phyloP scores from a whole-genome alignment of 2,329 filamentous ascomycete genomes.

The Sclerotinia trifoliorum region DNA sequence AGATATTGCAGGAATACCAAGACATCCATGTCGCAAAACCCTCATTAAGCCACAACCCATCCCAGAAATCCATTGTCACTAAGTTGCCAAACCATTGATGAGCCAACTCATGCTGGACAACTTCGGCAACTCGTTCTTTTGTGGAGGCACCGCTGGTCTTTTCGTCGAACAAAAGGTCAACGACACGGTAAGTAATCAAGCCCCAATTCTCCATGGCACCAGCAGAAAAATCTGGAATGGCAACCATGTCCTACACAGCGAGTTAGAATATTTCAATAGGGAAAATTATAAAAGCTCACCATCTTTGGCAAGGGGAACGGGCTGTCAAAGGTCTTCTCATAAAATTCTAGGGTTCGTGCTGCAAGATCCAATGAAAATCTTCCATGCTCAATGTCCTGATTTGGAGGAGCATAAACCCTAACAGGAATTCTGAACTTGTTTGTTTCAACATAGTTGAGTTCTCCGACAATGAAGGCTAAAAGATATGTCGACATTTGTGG shows the following conservation, averaged over 20 bases:
- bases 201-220: slow-evolving; percentile 99
- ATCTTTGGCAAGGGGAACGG: slow-evolving; percentile 88
- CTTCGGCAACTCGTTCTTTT: slow-evolving; percentile 91
- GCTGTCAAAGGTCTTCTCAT: slow-evolving; percentile 90
- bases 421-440: slow-evolving; percentile 89
- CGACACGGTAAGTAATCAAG: slow-evolving; percentile 89
- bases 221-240: slow-evolving; percentile 91
- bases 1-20: slow-evolving; percentile 89
- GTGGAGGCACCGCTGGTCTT: slow-evolving; percentile 84
- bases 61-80: slow-evolving; percentile 99
- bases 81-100: slow-evolving; percentile 99
- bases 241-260: slow-evolving; percentile 68
- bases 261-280: neutral
- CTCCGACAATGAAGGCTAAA: slow-evolving; percentile 88
- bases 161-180: slow-evolving; percentile 87
- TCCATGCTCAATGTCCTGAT: slow-evolving; percentile 86
- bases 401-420: slow-evolving; percentile 88
- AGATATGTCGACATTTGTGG: slow-evolving; percentile 97
- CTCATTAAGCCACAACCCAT: slow-evolving; percentile 94
- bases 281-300: slow-evolving; percentile 38
- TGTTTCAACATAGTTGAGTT: slow-evolving; percentile 91
- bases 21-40: slow-evolving; percentile 92
- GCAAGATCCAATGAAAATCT: slow-evolving; percentile 88
- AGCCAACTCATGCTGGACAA: slow-evolving; percentile 93
- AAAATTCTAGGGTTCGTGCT: slow-evolving; percentile 86